Evolutionary conservation across 2,329 filamentous ascomycete genomes (phyloP).

Genomic region (Lachnum nothofagi): DNA sequence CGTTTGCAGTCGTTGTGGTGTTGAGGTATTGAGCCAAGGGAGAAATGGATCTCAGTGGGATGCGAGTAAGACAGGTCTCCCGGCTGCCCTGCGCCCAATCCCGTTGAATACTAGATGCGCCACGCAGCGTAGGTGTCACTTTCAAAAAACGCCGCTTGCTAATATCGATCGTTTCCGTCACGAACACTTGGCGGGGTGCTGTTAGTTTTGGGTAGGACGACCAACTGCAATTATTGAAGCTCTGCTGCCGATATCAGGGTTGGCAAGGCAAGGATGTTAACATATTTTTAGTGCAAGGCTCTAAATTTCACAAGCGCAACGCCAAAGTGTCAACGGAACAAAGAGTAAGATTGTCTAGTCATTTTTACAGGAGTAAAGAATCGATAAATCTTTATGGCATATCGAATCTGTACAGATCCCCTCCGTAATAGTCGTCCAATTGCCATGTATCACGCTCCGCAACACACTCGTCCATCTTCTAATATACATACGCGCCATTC

Average conservation of each 20-base stretch:
- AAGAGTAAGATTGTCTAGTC: slow-evolving; percentile 32
- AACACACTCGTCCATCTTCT: slow-evolving; percentile 11
- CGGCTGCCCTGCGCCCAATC: slow-evolving; percentile 20
- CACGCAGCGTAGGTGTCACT: not conserved
- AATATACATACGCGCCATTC: slow-evolving; percentile 28
- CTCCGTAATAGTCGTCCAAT: slow-evolving; percentile 18
- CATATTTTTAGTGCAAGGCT: not conserved
- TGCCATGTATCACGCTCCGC: slow-evolving; percentile 15
- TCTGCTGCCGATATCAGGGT: not conserved
- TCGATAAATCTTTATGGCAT: slow-evolving; percentile 28
- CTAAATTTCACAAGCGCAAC: not conserved
- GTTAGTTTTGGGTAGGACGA: not conserved
- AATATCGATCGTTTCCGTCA: not conserved
- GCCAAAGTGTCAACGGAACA: slow-evolving; percentile 1
- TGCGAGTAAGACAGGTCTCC: slow-evolving; percentile 23
- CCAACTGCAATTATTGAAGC: not conserved
- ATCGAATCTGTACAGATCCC: slow-evolving; percentile 28
- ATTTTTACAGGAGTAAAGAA: slow-evolving; percentile 33
- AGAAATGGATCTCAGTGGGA: slow-evolving; percentile 17
- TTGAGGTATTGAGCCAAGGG: slow-evolving; percentile 23
- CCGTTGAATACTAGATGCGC: not conserved
- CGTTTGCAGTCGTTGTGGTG: slow-evolving; percentile 14
- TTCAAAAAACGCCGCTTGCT: not conserved
- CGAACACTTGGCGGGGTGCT: not conserved
- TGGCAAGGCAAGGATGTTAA: not conserved